A percentile compares a stretch with the other conserved stretches of the same genome.
Evolutionary conservation across 2,329 filamentous ascomycete species (phyloP).

Genomic region (Tolypocladium ophioglossoides): DNA sequence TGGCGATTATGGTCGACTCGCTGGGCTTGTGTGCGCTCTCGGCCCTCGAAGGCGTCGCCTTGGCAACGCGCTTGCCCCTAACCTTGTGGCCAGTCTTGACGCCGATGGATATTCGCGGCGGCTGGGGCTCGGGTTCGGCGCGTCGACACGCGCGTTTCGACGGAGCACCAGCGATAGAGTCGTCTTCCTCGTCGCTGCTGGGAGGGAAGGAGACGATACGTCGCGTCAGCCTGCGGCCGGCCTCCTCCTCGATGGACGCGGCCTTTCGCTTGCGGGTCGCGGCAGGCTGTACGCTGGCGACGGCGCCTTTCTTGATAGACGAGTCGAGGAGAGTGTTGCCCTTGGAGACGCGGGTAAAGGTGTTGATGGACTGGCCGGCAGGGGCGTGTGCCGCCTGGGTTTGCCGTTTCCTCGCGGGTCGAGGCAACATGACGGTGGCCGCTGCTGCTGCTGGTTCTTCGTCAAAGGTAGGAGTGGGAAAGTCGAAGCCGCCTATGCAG

Average conservation of each 20-base stretch:
- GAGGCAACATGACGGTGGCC: conserved; percentile 4
- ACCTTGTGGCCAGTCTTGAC: neutral
- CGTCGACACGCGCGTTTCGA: conserved; percentile 19
- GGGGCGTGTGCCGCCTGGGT: conserved; percentile 4
- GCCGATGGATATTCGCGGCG: neutral
- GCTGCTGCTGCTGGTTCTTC: neutral
- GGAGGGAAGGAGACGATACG: conserved; percentile 21
- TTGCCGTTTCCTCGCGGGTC: conserved; percentile 7
- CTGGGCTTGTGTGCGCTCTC: conserved; percentile 19
- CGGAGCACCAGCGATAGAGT: conserved; percentile 1
- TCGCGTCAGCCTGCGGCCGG: conserved; percentile 11
- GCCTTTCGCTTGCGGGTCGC: conserved; percentile 29
- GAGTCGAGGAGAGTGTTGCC: conserved; percentile 12
- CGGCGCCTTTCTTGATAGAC: conserved; percentile 23
- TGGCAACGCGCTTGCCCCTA: conserved; percentile 22
- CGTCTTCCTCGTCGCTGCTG: conserved; percentile 20
- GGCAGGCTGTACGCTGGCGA: conserved; percentile 14
- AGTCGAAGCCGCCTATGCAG: neutral
- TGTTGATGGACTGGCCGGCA: conserved; percentile 24
- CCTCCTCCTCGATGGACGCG: conserved; percentile 11
- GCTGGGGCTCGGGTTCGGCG: conserved; percentile 8
- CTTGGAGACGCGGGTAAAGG: conserved; percentile 39
- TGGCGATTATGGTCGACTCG: conserved; percentile 19
- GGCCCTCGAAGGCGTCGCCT: conserved; percentile 15
- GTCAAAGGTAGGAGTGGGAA: neutral